A percentile compares a stretch with the other conserved stretches of the same genome.
These are phyloP conservation scores for Apostasia ramifera DNA, from an alignment of 106 monocot genomes.

Conservation along the genomic window DNA sequence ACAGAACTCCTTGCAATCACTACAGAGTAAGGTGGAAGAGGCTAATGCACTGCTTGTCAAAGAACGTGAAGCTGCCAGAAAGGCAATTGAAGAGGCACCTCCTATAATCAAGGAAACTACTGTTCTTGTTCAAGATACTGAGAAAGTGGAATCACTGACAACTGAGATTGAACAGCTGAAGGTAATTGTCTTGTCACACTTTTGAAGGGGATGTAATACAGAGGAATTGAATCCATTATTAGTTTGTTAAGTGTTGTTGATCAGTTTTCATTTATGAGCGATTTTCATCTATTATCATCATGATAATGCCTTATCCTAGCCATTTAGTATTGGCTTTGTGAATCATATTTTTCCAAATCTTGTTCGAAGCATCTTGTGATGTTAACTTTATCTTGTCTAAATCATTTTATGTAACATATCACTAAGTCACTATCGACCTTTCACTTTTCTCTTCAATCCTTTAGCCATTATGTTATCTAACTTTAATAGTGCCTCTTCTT, in stretches of 20 bases:
- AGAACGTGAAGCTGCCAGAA: constrained; percentile 46
- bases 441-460: too few relatives aligned
- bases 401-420: too few relatives aligned
- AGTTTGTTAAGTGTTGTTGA: too few relatives aligned
- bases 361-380: too few relatives aligned
- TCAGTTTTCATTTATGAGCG: too few relatives aligned
- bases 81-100: constrained; percentile 63
- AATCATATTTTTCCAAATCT: too few relatives aligned
- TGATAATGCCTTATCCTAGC: neutral
- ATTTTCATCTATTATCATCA: too few relatives aligned
- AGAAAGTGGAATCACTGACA: constrained; percentile 49
- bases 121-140: constrained; percentile 66
- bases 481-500: too few relatives aligned
- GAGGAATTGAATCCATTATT: too few relatives aligned
- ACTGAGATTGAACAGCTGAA: constrained; percentile 61
- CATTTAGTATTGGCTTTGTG: neutral
- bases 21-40: constrained; percentile 56
- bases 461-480: too few relatives aligned
- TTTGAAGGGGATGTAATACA: neutral
- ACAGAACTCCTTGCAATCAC: constrained; percentile 49
- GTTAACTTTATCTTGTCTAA: too few relatives aligned
- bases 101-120: constrained; percentile 59
- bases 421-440: too few relatives aligned
- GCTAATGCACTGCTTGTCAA: constrained; percentile 44
- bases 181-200: constrained; percentile 17